Conservation (phyloP, 2,329 filamentous ascomycete species). For the Penicillium sp. region DNA sequence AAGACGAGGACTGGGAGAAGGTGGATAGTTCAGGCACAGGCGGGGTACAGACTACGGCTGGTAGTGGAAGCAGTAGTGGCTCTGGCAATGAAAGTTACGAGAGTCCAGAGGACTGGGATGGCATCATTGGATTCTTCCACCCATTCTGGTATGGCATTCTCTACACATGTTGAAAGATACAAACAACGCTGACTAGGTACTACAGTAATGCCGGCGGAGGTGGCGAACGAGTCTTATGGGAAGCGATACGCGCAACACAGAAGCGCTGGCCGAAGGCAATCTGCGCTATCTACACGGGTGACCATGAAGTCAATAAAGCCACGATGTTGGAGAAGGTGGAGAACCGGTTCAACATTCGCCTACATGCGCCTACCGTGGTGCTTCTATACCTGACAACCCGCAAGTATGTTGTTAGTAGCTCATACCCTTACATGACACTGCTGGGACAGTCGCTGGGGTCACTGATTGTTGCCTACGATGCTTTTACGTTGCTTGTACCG, state of each 20-base stretch:
- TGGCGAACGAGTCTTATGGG: conserved; percentile 92
- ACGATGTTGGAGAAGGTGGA: conserved; percentile 69
- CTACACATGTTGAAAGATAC: neutral
- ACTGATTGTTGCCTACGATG: conserved; percentile 77
- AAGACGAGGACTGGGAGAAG: conserved; percentile 63
- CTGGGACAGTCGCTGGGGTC: conserved; percentile 90
- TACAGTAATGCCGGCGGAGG: conserved; percentile 85
- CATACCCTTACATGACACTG: conserved; percentile 86
- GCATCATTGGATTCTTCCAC: conserved; percentile 91
- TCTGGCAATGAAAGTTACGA: conserved; percentile 25
- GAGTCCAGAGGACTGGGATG: conserved; percentile 58
- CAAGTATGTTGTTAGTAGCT: conserved; percentile 73
- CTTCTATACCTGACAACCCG: conserved; percentile 88
- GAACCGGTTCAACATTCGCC: conserved; percentile 83
- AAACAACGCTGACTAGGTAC: conserved; percentile 12
- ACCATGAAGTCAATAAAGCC: conserved; percentile 76
- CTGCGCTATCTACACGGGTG: conserved; percentile 89
- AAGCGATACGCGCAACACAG: conserved; percentile 84
- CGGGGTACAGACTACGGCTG: conserved; percentile 37
- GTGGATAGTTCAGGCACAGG: conserved; percentile 49
- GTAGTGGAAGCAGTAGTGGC: conserved; percentile 38
- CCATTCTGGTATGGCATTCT: conserved; percentile 70
- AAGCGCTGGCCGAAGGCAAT: conserved; percentile 77
- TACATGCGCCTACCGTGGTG: conserved; percentile 70
- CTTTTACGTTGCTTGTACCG: conserved; percentile 80